Conservation (phyloP, 441 rosid genomes). For the Euphorbia schlechtendalii region DNA sequence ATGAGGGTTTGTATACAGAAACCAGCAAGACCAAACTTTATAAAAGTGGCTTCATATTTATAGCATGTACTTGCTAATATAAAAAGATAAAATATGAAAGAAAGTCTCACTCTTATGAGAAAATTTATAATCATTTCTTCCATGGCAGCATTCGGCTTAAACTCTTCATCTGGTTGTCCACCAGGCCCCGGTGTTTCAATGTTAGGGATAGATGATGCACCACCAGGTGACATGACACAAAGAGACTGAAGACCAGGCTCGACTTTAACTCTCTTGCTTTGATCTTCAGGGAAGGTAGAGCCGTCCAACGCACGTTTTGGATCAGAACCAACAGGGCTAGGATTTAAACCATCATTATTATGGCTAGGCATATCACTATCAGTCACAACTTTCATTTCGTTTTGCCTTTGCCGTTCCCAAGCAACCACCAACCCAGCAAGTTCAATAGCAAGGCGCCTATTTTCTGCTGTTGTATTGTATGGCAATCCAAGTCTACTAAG, state of each 20-base stretch:
- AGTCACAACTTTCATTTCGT: constrained; percentile 57
- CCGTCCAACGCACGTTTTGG: constrained; percentile 65
- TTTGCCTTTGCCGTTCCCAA: constrained; percentile 97
- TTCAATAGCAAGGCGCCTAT: constrained; percentile 97
- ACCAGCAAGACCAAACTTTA: background rate
- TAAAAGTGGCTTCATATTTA: constrained; percentile 1
- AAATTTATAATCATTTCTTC: constrained; percentile 98
- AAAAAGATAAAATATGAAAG: constrained; percentile 17
- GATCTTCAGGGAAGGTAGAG: constrained; percentile 68
- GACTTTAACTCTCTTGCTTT: constrained; percentile 75
- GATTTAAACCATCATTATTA: constrained; percentile 47
- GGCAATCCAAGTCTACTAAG: constrained; percentile 98
- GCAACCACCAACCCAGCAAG: constrained; percentile 99
- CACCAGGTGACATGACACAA: constrained; percentile 93
- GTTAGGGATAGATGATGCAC: constrained; percentile 75
- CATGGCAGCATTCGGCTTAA: constrained; percentile 99
- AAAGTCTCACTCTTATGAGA: constrained; percentile 78
- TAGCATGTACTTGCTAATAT: constrained; percentile 7
- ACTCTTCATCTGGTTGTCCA: constrained; percentile 95
- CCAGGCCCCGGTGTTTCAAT: constrained; percentile 94
- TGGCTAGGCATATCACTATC: constrained; percentile 54
- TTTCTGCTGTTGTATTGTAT: constrained; percentile 82
- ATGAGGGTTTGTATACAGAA: background rate
- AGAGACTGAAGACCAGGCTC: constrained; percentile 93
- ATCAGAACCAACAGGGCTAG: constrained; percentile 47